phyloP scores from a whole-genome alignment of 306 rosid species.

The Gastrolobium bilobum region DNA sequence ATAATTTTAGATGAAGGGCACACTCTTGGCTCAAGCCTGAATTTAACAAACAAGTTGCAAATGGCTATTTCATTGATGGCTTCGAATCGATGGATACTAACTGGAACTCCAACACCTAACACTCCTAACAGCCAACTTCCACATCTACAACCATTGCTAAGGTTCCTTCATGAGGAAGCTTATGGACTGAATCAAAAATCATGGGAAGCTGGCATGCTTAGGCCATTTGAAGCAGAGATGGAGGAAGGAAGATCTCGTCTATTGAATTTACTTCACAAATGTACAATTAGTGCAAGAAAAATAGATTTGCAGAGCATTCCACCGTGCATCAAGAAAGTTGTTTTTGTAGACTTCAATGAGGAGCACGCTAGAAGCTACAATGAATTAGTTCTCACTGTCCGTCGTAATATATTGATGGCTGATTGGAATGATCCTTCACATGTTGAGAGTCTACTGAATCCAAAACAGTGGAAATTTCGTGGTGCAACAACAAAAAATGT shows the following conservation, averaged over 20 bases:
- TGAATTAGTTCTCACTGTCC: slow-evolving; percentile 89
- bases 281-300: slow-evolving; percentile 96
- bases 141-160: slow-evolving; percentile 93
- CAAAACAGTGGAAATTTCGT: slow-evolving; percentile 92
- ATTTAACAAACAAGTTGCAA: slow-evolving; percentile 93
- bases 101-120: slow-evolving; percentile 99
- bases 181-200: slow-evolving; percentile 89
- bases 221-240: slow-evolving; percentile 98
- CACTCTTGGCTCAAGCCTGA: slow-evolving; percentile 95
- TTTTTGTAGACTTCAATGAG: slow-evolving; percentile 75
- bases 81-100: slow-evolving; percentile 94
- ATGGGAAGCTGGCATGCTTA: slow-evolving; percentile 95
- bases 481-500: slow-evolving; percentile 80
- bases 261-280: slow-evolving; percentile 79
- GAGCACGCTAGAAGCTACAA: slow-evolving; percentile 94
- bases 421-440: slow-evolving; percentile 99
- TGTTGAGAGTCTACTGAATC: slow-evolving; percentile 93
- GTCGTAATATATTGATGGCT: slow-evolving; percentile 94
- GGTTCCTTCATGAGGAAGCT: slow-evolving; percentile 95
- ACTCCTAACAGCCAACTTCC: slow-evolving; percentile 94
- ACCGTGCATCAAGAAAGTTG: slow-evolving; percentile 84
- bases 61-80: slow-evolving; percentile 95
- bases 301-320: slow-evolving; percentile 82
- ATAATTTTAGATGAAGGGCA: slow-evolving; percentile 97
- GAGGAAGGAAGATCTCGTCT: slow-evolving; percentile 92